Evolutionary conservation across 2,329 filamentous ascomycete species (phyloP).

Genomic region (Fusarium sublunatum): DNA sequence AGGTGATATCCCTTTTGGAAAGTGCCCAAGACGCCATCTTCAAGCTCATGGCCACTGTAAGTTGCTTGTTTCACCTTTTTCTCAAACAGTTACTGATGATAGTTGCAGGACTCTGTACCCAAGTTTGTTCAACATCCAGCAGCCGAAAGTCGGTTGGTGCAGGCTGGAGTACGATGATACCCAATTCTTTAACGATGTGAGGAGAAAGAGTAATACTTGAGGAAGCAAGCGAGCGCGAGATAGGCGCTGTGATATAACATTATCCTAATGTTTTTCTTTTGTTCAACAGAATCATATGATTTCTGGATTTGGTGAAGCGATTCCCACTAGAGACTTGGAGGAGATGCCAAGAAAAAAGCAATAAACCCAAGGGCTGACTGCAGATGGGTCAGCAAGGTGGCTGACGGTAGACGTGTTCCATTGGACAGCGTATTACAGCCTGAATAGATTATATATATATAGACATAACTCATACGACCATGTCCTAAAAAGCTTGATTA

Average conservation of each 20-base stretch:
- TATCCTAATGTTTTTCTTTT: constrained; percentile 27
- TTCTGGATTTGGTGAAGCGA: background rate
- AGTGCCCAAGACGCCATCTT: constrained; percentile 95
- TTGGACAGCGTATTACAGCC: too few species aligned
- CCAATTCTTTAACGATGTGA: background rate
- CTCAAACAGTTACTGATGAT: constrained; percentile 38
- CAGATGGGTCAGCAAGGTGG: background rate
- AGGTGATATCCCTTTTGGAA: constrained; percentile 90
- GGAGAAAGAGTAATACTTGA: constrained; percentile 8
- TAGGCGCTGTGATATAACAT: constrained; percentile 10
- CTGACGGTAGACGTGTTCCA: too few species aligned
- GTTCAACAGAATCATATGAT: constrained; percentile 8
- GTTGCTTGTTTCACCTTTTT: constrained; percentile 54
- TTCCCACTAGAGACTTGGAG: constrained; percentile 14
- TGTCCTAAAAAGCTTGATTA: too few species aligned
- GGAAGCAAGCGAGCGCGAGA: constrained; percentile 21
- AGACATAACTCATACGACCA: too few species aligned
- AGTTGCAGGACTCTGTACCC: constrained; percentile 72
- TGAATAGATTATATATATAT: too few species aligned
- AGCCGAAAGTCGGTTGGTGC: constrained; percentile 29
- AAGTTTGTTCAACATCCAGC: constrained; percentile 73
- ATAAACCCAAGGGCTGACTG: background rate
- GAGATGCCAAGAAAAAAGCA: too few species aligned
- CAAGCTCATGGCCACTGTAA: constrained; percentile 97
- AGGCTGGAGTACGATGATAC: constrained; percentile 35